phyloP scores from a whole-genome alignment of 1,139 yeast genomes.

The Debaryomyces fabryi region DNA sequence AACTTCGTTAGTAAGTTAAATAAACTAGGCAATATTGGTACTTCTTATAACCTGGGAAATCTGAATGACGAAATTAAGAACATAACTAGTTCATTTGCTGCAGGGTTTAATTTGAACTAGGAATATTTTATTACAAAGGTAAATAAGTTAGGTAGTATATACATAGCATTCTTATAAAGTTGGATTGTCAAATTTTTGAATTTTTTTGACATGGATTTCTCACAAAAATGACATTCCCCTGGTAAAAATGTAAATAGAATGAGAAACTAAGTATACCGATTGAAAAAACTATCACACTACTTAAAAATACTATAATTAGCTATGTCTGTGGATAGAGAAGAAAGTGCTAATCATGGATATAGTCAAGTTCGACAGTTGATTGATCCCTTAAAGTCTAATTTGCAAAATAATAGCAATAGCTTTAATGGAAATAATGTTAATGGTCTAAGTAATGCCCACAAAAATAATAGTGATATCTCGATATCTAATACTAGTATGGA shows the following conservation, averaged over 20 bases:
- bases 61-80: constrained; percentile 53
- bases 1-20: constrained; percentile 48
- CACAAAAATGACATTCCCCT: constrained; percentile 3
- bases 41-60: constrained; percentile 23
- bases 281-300: background rate
- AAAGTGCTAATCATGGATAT: background rate
- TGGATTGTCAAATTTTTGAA: background rate
- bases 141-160: background rate
- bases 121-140: background rate
- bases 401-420: background rate
- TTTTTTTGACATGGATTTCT: constrained; percentile 1
- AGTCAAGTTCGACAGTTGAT: constrained; percentile 2
- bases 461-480: constrained; percentile 1
- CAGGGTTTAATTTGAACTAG: constrained; percentile 31
- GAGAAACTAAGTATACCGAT: background rate
- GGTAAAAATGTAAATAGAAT: constrained; percentile 1
- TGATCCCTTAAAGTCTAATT: constrained; percentile 6
- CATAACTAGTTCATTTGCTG: constrained; percentile 51
- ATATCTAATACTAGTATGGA: constrained; percentile 9
- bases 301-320: background rate
- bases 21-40: constrained; percentile 21
- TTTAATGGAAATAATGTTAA: constrained; percentile 5
- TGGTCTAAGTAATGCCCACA: constrained; percentile 4
- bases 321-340: constrained; percentile 3
- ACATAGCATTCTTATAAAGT: background rate